phyloP scores from a whole-genome alignment of 2,329 filamentous ascomycete genomes.

The Ophiocordyceps camponoti-floridani region DNA sequence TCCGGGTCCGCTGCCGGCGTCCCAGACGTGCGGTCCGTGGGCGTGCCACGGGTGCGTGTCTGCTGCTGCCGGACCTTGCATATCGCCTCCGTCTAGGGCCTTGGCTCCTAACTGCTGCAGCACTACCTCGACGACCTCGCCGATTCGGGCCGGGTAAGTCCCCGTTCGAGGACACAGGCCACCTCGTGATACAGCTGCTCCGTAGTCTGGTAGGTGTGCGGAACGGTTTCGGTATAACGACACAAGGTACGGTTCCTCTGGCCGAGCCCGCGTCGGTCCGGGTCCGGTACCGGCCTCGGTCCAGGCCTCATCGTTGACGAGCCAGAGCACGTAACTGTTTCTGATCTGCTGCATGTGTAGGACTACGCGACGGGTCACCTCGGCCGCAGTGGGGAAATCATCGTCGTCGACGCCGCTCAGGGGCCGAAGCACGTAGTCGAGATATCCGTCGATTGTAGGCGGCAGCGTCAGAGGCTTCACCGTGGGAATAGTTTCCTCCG shows the following conservation, averaged over 20 bases:
- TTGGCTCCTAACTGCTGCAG: not conserved
- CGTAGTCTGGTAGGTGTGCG: not conserved
- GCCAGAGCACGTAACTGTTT: conserved; percentile 3
- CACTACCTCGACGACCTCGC: not conserved
- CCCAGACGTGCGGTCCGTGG: conserved; percentile 5
- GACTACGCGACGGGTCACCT: conserved; percentile 26
- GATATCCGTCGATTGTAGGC: conserved; percentile 16
- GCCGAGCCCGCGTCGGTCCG: not conserved
- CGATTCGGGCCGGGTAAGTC: not conserved
- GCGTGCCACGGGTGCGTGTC: conserved; percentile 5
- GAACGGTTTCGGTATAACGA: not conserved
- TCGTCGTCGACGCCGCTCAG: conserved; percentile 3
- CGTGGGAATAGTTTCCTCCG: not conserved
- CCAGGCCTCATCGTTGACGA: conserved; percentile 4
- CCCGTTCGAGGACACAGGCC: not conserved
- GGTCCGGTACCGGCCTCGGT: not conserved
- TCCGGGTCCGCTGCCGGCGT: conserved; percentile 5
- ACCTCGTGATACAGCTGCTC: not conserved
- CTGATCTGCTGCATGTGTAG: conserved; percentile 13
- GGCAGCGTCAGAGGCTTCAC: conserved; percentile 13
- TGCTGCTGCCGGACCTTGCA: not conserved
- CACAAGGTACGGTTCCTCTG: not conserved
- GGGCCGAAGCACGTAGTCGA: conserved; percentile 27
- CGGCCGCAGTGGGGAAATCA: conserved; percentile 15
- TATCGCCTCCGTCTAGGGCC: not conserved